Conservation (phyloP, 164 flowering plant species). For the Macadamia tetraphylla region DNA sequence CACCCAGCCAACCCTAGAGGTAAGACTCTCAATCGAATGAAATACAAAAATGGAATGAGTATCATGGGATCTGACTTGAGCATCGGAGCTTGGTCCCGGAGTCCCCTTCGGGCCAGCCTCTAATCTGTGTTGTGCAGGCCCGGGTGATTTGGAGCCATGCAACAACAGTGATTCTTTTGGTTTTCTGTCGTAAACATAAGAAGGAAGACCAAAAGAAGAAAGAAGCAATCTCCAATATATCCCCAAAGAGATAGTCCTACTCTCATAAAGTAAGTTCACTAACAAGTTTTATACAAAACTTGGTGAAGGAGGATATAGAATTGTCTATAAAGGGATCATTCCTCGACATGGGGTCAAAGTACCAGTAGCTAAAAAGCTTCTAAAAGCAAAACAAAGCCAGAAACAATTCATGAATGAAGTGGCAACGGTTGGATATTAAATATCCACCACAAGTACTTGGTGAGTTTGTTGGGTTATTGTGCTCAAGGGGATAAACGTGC, state of each 20-base stretch:
- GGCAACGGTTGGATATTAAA: no score
- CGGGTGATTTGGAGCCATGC: no score
- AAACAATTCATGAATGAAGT: neutral
- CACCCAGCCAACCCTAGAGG: no score
- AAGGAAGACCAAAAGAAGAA: neutral
- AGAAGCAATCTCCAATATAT: no score
- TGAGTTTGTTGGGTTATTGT: neutral
- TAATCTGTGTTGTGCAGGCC: no score
- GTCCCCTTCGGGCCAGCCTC: no score
- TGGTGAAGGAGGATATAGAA: constrained; percentile 10
- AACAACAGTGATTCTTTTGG: no score
- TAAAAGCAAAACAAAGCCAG: neutral
- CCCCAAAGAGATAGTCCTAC: no score
- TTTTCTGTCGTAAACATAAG: neutral
- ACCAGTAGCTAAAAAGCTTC: neutral
- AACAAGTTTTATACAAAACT: neutral
- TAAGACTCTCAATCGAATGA: no score
- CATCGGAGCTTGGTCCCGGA: no score
- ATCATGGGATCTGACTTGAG: no score
- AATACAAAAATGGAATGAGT: no score
- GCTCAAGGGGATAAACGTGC: neutral
- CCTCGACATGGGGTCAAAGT: neutral
- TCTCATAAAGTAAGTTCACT: neutral
- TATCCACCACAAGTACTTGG: neutral
- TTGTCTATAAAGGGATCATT: constrained; percentile 8